A percentile compares a stretch with the other conserved stretches of the same genome.
Evolutionary conservation across 2,329 filamentous ascomycete species (phyloP).

Genomic region (Lachnellula suecica): DNA sequence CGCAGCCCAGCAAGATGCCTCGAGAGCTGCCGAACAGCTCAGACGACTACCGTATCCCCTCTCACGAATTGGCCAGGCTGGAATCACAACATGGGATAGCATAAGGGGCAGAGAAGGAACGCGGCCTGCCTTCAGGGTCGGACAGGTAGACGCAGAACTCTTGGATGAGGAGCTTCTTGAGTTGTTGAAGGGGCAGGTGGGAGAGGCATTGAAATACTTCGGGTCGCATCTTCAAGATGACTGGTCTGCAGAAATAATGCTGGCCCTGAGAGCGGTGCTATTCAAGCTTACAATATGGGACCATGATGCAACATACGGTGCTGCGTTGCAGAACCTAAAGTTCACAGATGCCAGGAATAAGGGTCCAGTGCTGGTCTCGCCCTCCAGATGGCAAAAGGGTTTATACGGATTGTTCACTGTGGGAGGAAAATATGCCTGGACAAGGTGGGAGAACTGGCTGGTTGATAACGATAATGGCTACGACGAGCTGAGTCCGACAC

Average conservation of each 20-base stretch:
- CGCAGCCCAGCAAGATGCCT: constrained; percentile 49
- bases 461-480: constrained; percentile 75
- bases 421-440: constrained; percentile 85
- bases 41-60: constrained; percentile 63
- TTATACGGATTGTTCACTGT: constrained; percentile 84
- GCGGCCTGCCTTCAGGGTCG: constrained; percentile 84
- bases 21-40: constrained; percentile 53
- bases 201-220: constrained; percentile 85
- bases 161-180: constrained; percentile 89
- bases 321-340: constrained; percentile 84
- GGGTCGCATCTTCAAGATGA: constrained; percentile 78
- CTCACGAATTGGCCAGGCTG: constrained; percentile 50
- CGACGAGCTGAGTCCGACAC: constrained; percentile 53
- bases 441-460: constrained; percentile 87
- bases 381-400: constrained; percentile 79
- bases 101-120: constrained; percentile 76
- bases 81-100: constrained; percentile 64
- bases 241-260: constrained; percentile 81
- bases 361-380: constrained; percentile 63
- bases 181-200: constrained; percentile 83
- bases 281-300: constrained; percentile 98
- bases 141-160: constrained; percentile 93
- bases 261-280: constrained; percentile 72
- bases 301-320: constrained; percentile 92
- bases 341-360: constrained; percentile 79